Base-by-base conservation (phyloP, 371 early-diverging fungal species). In the Lichtheimia corymbifera region DNA sequence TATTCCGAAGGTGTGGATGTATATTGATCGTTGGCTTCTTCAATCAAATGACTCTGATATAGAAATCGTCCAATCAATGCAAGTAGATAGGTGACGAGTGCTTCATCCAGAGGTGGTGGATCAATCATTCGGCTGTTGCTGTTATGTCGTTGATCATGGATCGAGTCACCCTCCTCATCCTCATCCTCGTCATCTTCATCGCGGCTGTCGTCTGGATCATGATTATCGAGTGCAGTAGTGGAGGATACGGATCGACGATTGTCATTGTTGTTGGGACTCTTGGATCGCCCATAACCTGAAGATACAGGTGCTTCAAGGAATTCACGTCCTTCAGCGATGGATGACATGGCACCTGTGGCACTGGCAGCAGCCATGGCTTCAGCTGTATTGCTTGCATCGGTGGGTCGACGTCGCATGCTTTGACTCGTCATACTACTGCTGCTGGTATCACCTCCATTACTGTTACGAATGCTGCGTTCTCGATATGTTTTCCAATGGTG, bases 51-150 rank as follows among this genome's bases (percentile, higher is more conserved):
- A 50, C 67, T 72, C 43, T 77, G 78, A 50, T 85, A 76, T 41
- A 93, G 77, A 71, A 88, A 91, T 52, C 85, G 74, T 14, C 83
- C 76, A 59, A 91, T 67, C 28, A 88, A 70, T 20, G 76, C 77
- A 20, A 92, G 73, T 6, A 91, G 72, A 60, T 80, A 89, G 45
- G 84, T 82, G 2, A 87, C 89, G 0, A 92, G 70, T 2, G 74
- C 66, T 35, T 91, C 91, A 42, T 92, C 92, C 28, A 92, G 64
- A 47, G 91, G 83, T 6, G 91, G 91, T 17, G 88, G 89, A 61
- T 88, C 91, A 18, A 75, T 27, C 2, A 50, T 47, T 12, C 22
- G 22, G 9, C 35, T 47, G 47, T 47, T 47, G n/a, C 9, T 18
- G n/a, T n/a, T 47, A 18, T 22, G 47, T 22, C 22, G 43, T 27